Percentiles rank a stretch among this genome's conserved stretches.
These are phyloP conservation scores for Cicer bijugum DNA, from an alignment of 306 rosid species.

Conservation along the genomic window DNA sequence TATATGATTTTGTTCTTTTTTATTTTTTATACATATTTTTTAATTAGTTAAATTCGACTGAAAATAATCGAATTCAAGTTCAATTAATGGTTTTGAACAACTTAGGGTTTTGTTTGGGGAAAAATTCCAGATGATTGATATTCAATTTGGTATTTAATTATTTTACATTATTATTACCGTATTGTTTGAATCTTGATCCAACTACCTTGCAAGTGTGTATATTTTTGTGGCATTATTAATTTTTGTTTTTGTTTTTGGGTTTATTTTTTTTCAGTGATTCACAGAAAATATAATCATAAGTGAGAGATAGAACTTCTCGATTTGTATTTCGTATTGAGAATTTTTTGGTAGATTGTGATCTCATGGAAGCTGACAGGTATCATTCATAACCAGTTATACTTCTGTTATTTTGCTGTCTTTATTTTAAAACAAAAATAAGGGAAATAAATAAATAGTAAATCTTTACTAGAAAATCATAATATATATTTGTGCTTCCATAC, in stretches of 20 bases:
- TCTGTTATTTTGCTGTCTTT: constrained; percentile 5
- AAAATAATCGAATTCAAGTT: neutral
- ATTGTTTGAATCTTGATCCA: neutral
- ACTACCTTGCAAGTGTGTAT: neutral
- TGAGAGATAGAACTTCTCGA: constrained; percentile 34
- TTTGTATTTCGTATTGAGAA: constrained; percentile 18
- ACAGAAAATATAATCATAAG: constrained; percentile 16
- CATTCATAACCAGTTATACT: constrained; percentile 24
- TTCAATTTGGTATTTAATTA: constrained; percentile 20
- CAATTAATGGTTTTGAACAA: constrained; percentile 11
- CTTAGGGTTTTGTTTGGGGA: constrained; percentile 39
- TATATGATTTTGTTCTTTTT: neutral
- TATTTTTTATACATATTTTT: neutral
- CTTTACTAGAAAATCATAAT: neutral
- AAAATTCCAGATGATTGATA: neutral
- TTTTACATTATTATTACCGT: neutral
- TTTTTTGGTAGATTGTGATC: constrained; percentile 10
- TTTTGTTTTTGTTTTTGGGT: neutral
- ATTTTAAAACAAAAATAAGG: neutral
- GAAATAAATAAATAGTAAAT: neutral
- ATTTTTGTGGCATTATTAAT: neutral
- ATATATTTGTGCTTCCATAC: constrained; percentile 12
- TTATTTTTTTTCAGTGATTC: constrained; percentile 38
- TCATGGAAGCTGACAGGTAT: constrained; percentile 64
- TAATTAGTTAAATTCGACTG: neutral